Evolutionary conservation across 192 early-diverging fungal species (phyloP).

Genomic region (Spinellus fusiger): DNA sequence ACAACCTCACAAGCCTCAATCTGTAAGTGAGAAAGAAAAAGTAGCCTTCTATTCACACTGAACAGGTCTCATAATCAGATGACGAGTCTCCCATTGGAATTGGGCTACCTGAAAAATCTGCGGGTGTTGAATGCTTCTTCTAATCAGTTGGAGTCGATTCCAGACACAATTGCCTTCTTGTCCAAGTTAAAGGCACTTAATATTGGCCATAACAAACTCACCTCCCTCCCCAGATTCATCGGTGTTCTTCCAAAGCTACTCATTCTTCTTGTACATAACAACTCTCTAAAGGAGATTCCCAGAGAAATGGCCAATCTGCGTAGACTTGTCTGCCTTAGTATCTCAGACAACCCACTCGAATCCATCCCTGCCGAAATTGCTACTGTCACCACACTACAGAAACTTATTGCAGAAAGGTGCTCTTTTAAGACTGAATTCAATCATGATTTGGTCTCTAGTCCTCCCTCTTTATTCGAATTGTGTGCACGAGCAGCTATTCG

Average conservation of each 20-base stretch:
- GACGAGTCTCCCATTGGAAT: constrained; percentile 19
- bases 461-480: constrained; percentile 69
- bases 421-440: constrained; percentile 39
- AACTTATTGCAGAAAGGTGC: constrained; percentile 49
- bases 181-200: constrained; percentile 63
- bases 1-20: constrained; percentile 14
- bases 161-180: constrained; percentile 62
- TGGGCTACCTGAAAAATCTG: constrained; percentile 57
- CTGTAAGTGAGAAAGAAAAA: constrained; percentile 8
- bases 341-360: constrained; percentile 58
- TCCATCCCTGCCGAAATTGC: constrained; percentile 66
- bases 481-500: constrained; percentile 71
- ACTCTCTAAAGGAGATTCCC: constrained; percentile 23
- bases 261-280: constrained; percentile 52
- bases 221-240: constrained; percentile 55
- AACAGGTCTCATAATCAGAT: constrained; percentile 15
- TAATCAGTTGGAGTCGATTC: constrained; percentile 59
- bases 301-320: constrained; percentile 46
- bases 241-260: constrained; percentile 56
- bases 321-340: constrained; percentile 55
- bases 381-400: constrained; percentile 58
- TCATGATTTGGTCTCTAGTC: constrained; percentile 32
- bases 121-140: constrained; percentile 51
- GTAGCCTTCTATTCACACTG: not conserved
- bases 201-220: constrained; percentile 56